Base-by-base conservation (phyloP, 495 filamentous ascomycete genomes). In the Xylaria castorea region DNA sequence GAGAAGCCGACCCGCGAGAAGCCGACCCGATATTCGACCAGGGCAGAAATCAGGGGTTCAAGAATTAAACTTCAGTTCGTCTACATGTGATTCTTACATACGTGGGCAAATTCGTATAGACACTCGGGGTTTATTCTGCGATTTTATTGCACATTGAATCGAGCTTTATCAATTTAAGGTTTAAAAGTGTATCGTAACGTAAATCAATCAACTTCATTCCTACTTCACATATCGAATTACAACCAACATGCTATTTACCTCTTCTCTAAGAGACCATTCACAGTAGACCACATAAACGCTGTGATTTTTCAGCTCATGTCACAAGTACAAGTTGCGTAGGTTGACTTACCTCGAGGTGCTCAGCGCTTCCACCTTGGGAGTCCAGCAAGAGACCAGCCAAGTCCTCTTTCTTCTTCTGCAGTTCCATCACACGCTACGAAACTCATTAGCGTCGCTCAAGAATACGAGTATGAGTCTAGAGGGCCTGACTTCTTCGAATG, bases 401-500 rank as follows among this genome's bases (percentile, higher is more conserved):
- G 11, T 76, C 66, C 34, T 75, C 73, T 32, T 80, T 80, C 8
- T 68, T 72, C 40, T 78, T 65, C 68, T 80, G 78, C 1, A 75
- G 36, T 51, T 78, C 76, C 58, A 78, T 70, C 22, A 80, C 78
- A 30, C 71, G 75, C 75, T 78, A 38, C 20, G 0, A n/a, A 11
- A 12, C 51, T 27, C n/a, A 25, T 65, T 48, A 65, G 40, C 40
- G 34, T 44, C 18, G 42, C 25, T 34, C 57, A 8, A 18, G 2
- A 36, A 63, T 44, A 14, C 16, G 9, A 27, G n/a, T 25, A 25
- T 1, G 30, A n/a, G n/a, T n/a, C n/a, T 1, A 6, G 48, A 40
- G 55, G 14, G 68, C 51, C 70, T 18, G 16, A 79, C 80, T 71
- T 84, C 78, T 53, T 84, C 82, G 71, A 84, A 82, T 2, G 82